Base-by-base conservation (phyloP, 225 moss, liverwort and hornwort species). In the Physcomitrellopsis africana region DNA sequence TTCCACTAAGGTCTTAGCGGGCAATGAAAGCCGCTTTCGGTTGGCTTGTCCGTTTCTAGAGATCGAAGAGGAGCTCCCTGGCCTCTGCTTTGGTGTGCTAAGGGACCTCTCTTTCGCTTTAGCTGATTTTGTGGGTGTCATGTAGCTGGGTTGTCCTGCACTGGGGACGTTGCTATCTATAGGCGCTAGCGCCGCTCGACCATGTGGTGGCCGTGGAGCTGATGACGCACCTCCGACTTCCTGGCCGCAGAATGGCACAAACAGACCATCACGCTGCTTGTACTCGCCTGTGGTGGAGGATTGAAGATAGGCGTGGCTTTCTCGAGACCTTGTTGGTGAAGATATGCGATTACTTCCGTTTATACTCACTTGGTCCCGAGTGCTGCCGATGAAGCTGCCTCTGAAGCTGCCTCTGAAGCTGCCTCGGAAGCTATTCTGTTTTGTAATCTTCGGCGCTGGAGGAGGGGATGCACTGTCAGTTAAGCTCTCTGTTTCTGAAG, bases 61-160 rank as follows among this genome's bases (percentile, higher is more conserved):
- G 67, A 17, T 55, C 58, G 71, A 74, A 5, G 64, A 14, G 5
- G 43, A 55, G 16, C 0, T 4, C 32, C 5, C 32, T 2, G 89
- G 87, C n/a, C 93, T 78, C 72, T 93, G 93, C 65, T 85, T 89
- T 15, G 93, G 93, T 3, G 87, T 81, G 82, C 93, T 93, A 69
- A 87, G 89, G 10, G 93, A 93, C 11, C 93, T 80, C 1, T 72
- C 87, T 64, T 91, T 93, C 22, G 93, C 93, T 22, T 86, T 85
- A 0, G 93, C 89, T n/a, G 87, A 87, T 46, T 89, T 85, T 0
- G 91, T 93, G 8, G 89, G 82, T 2, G 93, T 87, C 93, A 93
- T 89, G 86, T 93, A 93, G 67, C 87, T 87, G 68, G 32, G 32
- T 37, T 4, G 32, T 37, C 32, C 32, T 37, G 2, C 32, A 37